Conservation (phyloP, 2,329 filamentous ascomycete species). For the Colletotrichum sp. region DNA sequence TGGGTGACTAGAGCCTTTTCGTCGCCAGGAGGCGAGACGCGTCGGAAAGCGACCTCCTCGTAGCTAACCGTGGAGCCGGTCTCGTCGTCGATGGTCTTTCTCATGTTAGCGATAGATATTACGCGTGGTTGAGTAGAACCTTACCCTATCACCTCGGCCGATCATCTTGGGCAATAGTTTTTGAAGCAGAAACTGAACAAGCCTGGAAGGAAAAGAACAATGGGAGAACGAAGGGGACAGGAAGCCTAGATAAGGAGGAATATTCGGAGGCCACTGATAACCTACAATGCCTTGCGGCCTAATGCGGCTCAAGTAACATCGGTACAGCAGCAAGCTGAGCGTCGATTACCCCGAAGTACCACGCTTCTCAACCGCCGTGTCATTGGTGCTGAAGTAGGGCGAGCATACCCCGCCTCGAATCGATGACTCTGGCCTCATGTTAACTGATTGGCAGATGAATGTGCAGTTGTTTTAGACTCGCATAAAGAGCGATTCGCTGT, state of each 20-base stretch:
- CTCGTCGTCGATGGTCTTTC: constrained; percentile 26
- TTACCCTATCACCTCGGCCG: constrained; percentile 4
- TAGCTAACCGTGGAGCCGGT: constrained; percentile 35
- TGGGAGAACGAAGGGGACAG: neutral
- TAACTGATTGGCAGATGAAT: neutral
- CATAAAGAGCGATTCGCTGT: neutral
- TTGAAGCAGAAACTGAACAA: neutral
- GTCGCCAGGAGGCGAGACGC: neutral
- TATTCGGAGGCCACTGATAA: neutral
- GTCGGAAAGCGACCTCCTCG: constrained; percentile 32
- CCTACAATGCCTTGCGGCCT: neutral
- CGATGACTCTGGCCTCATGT: neutral
- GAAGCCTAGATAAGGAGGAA: neutral
- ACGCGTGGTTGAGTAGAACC: neutral
- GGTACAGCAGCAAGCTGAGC: neutral
- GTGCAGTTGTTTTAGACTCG: neutral
- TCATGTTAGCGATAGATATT: neutral
- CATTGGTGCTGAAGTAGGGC: neutral
- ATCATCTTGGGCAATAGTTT: neutral
- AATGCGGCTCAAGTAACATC: neutral
- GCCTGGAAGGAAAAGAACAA: neutral
- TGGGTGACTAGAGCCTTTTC: constrained; percentile 19
- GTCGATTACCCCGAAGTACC: neutral
- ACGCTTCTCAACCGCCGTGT: neutral
- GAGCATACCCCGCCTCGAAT: neutral